Percentiles rank a stretch among this genome's conserved stretches.
phyloP scores from a whole-genome alignment of 2,329 filamentous ascomycete species.

The Paracoccidioides brasiliensis region DNA sequence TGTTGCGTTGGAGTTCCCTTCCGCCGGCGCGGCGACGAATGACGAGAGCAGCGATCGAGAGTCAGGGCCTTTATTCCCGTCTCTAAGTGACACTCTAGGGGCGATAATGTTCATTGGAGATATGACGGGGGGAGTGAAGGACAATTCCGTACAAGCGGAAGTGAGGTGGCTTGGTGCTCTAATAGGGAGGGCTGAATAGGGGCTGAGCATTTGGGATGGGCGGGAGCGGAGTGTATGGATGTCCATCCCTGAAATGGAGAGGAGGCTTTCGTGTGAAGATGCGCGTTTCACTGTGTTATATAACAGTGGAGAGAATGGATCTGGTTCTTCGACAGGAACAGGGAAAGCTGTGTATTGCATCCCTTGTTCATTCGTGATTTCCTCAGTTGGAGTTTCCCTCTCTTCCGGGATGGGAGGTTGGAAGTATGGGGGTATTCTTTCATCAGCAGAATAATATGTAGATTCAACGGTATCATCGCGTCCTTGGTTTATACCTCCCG shows the following conservation, averaged over 20 bases:
- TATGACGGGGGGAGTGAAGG: constrained; percentile 27
- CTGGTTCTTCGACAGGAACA: neutral
- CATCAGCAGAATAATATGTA: neutral
- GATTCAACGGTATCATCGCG: neutral
- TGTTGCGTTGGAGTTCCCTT: constrained; percentile 13
- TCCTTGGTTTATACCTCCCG: neutral
- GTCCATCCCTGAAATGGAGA: constrained; percentile 77
- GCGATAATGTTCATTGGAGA: constrained; percentile 26
- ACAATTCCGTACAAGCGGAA: constrained; percentile 28
- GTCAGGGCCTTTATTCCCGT: constrained; percentile 10
- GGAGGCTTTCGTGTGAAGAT: constrained; percentile 73
- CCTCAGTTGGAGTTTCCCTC: constrained; percentile 14
- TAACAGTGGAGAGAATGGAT: constrained; percentile 13
- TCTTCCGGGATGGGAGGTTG: constrained; percentile 29
- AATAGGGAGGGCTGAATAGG: constrained; percentile 39
- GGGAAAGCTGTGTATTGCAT: neutral
- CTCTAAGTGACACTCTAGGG: constrained; percentile 17
- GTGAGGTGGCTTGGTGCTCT: constrained; percentile 36
- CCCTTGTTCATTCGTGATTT: neutral
- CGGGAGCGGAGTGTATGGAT: constrained; percentile 69
- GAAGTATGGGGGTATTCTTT: constrained; percentile 6
- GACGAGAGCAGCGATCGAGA: constrained; percentile 26
- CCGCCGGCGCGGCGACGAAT: constrained; percentile 18
- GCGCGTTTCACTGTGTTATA: constrained; percentile 47
- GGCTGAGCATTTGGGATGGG: constrained; percentile 56